These are phyloP conservation scores for Lepidium sativum DNA, from an alignment of 345 rosid genomes.

Conservation along the genomic window DNA sequence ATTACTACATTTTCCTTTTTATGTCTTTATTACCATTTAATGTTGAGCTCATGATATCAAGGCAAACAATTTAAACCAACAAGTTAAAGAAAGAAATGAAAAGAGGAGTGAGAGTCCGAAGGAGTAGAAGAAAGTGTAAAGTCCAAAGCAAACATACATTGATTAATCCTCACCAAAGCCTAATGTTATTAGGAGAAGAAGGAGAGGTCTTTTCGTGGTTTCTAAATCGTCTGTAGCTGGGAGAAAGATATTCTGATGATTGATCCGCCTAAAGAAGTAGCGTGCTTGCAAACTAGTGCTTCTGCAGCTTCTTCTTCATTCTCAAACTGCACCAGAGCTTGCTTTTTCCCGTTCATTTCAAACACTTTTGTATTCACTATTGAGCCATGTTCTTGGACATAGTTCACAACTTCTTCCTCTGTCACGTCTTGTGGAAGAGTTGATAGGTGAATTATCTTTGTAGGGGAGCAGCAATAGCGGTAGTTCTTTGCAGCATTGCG, in stretches of 20 bases:
- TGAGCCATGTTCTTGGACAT: conserved; percentile 69
- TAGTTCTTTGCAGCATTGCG: conserved; percentile 96
- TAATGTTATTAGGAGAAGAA: conserved; percentile 17
- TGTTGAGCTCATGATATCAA: neutral
- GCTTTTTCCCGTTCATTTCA: conserved; percentile 95
- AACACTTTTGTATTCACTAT: conserved; percentile 66
- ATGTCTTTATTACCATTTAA: conserved; percentile 5
- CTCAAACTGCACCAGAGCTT: conserved; percentile 73
- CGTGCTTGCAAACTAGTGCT: conserved; percentile 91
- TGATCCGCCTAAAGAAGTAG: conserved; percentile 71
- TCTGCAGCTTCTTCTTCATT: conserved; percentile 89
- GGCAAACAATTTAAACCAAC: conserved; percentile 8
- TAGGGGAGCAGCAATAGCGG: conserved; percentile 96
- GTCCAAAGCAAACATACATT: conserved; percentile 19
- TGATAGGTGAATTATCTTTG: conserved; percentile 91
- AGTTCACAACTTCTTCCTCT: conserved; percentile 72
- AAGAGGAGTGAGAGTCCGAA: neutral
- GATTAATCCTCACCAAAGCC: conserved; percentile 18
- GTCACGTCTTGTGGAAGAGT: conserved; percentile 78
- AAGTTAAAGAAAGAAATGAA: neutral
- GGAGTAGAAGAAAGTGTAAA: neutral
- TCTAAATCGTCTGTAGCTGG: conserved; percentile 67
- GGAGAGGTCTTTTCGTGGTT: neutral
- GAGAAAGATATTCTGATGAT: conserved; percentile 91
- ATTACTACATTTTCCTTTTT: neutral